A percentile compares a stretch with the other conserved stretches of the same genome.
These are phyloP conservation scores for Orbilia blumenaviensis DNA, from an alignment of 2,329 filamentous ascomycete species.

Conservation along the genomic window DNA sequence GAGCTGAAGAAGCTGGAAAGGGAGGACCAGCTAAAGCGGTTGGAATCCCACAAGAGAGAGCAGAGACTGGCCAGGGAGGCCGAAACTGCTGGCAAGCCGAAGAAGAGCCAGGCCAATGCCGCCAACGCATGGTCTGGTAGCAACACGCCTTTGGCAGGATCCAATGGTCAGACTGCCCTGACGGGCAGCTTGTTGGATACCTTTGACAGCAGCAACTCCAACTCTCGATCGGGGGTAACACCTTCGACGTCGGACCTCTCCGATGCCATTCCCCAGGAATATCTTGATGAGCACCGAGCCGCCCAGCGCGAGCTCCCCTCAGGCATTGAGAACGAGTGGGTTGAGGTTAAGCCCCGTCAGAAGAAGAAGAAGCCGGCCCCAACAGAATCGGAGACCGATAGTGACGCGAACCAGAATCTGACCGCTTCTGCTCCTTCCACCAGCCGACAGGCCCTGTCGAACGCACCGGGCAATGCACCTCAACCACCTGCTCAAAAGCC, in stretches of 20 bases:
- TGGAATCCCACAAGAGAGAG: conserved; percentile 44
- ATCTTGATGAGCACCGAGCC: conserved; percentile 31
- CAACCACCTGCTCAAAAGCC: conserved; percentile 19
- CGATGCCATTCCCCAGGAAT: conserved; percentile 42
- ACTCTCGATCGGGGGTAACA: conserved; percentile 35
- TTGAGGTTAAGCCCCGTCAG: conserved; percentile 46
- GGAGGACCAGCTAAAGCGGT: conserved; percentile 42
- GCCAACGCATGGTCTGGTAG: conserved; percentile 42
- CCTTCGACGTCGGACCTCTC: conserved; percentile 49
- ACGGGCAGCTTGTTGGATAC: conserved; percentile 32
- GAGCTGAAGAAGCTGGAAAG: conserved; percentile 47
- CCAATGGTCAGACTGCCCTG: not conserved
- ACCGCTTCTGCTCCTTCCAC: conserved; percentile 25
- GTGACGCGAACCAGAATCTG: conserved; percentile 42
- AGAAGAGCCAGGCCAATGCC: conserved; percentile 24
- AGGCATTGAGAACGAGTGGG: conserved; percentile 46
- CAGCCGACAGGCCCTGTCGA: not conserved
- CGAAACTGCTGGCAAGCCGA: conserved; percentile 32
- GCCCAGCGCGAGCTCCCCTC: conserved; percentile 30
- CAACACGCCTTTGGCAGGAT: conserved; percentile 40
- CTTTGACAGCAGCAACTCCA: conserved; percentile 46
- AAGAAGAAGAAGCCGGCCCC: conserved; percentile 52
- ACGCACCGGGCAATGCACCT: not conserved
- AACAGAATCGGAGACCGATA: conserved; percentile 50
- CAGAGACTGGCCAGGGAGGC: conserved; percentile 50